phyloP scores from a whole-genome alignment of 1,284 basidiomycete species.

The Chondrostereum purpureum region DNA sequence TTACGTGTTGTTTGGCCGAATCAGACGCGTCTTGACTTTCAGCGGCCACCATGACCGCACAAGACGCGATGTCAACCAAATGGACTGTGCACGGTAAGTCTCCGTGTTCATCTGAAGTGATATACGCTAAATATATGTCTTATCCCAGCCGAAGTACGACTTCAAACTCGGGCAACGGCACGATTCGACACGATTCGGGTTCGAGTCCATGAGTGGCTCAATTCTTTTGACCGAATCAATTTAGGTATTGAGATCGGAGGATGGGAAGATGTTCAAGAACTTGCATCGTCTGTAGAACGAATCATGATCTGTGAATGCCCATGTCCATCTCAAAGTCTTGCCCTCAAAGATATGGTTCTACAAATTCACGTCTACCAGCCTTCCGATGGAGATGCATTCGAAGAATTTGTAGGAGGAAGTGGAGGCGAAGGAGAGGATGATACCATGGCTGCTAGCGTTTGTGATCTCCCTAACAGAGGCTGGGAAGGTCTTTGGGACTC shows the following conservation, averaged over 20 bases:
- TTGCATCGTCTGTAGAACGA: slow-evolving; percentile 70
- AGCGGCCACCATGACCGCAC: slow-evolving; percentile 11
- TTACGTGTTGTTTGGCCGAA: slow-evolving; percentile 37
- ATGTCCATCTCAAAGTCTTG: slow-evolving; percentile 47
- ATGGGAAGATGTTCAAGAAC: slow-evolving; percentile 68
- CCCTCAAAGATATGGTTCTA: slow-evolving; percentile 53
- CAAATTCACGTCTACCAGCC: slow-evolving; percentile 88
- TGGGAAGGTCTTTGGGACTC: slow-evolving; percentile 92
- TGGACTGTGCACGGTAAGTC: slow-evolving; percentile 58
- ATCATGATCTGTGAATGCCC: slow-evolving; percentile 71
- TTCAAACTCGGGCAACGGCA: slow-evolving; percentile 57
- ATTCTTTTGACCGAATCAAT: slow-evolving; percentile 51
- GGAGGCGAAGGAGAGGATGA: slow-evolving; percentile 65
- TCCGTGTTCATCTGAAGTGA: not conserved
- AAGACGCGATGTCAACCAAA: slow-evolving; percentile 15
- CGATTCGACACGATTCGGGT: slow-evolving; percentile 68
- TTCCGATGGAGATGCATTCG: slow-evolving; percentile 59
- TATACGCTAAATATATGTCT: slow-evolving; percentile 7
- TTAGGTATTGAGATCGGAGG: slow-evolving; percentile 63
- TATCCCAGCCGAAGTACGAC: slow-evolving; percentile 74
- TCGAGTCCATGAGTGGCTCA: slow-evolving; percentile 56
- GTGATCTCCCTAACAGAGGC: slow-evolving; percentile 74
- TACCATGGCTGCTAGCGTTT: slow-evolving; percentile 81
- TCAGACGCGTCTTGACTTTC: slow-evolving; percentile 1
- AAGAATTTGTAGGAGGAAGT: slow-evolving; percentile 69